Evolutionary conservation across 805 yeast species (phyloP).

Genomic region (Candida tallmaniae): DNA sequence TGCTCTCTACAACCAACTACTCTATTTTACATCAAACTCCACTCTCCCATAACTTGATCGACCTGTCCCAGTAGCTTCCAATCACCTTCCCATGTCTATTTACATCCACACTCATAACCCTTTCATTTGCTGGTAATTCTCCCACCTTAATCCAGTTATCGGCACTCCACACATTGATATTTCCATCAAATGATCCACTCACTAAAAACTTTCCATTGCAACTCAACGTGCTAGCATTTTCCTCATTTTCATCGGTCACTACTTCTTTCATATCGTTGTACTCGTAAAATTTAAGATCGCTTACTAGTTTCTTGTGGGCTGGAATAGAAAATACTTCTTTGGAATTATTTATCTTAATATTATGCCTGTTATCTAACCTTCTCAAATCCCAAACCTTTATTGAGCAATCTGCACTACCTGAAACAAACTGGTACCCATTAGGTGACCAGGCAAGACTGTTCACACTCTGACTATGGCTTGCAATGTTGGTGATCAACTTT

Average conservation of each 20-base stretch:
- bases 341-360: slow-evolving; percentile 15
- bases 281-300: slow-evolving; percentile 54
- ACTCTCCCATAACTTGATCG: slow-evolving; percentile 62
- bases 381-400: slow-evolving; percentile 87
- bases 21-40: no score
- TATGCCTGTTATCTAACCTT: slow-evolving; percentile 18
- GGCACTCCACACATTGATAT: slow-evolving; percentile 54
- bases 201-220: slow-evolving; percentile 46
- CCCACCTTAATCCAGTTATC: slow-evolving; percentile 65
- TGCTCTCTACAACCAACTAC: no score
- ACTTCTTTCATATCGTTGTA: slow-evolving; percentile 14
- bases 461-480: slow-evolving; percentile 70
- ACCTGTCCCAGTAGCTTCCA: slow-evolving; percentile 82
- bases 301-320: slow-evolving; percentile 70
- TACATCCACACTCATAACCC: slow-evolving; percentile 68
- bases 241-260: slow-evolving; percentile 27
- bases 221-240: slow-evolving; percentile 24
- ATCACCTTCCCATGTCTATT: slow-evolving; percentile 41
- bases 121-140: slow-evolving; percentile 57
- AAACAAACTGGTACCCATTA: slow-evolving; percentile 71
- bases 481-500: slow-evolving; percentile 48
- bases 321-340: slow-evolving; percentile 46
- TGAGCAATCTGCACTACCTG: slow-evolving; percentile 80
- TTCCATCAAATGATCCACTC: slow-evolving; percentile 70
- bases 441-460: slow-evolving; percentile 69